A percentile compares a stretch with the other conserved stretches of the same genome.
Evolutionary conservation across 2,329 filamentous ascomycete genomes (phyloP).

Genomic region (Aspergillus terreus): DNA sequence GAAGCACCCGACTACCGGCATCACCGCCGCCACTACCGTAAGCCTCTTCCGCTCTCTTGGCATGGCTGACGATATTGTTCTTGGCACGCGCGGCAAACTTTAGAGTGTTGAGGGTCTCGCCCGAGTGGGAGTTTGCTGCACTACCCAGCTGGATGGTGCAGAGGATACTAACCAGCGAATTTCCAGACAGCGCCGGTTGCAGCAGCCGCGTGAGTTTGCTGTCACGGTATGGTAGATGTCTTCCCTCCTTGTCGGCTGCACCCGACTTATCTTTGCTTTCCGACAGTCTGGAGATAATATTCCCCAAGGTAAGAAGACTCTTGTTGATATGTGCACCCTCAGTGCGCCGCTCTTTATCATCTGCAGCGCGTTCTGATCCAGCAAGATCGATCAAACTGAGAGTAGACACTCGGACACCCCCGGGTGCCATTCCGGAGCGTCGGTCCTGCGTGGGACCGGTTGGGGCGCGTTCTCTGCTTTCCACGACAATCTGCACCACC

Average conservation of each 20-base stretch:
- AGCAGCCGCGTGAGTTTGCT: slow-evolving; percentile 93
- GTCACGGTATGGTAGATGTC: slow-evolving; percentile 93
- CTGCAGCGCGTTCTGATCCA: slow-evolving; percentile 91
- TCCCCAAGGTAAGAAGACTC: slow-evolving; percentile 89
- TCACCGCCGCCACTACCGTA: slow-evolving; percentile 72
- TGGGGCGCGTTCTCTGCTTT: slow-evolving; percentile 82
- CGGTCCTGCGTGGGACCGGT: slow-evolving; percentile 55
- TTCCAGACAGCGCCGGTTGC: slow-evolving; percentile 87
- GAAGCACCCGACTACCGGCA: slow-evolving; percentile 76
- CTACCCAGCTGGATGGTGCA: slow-evolving; percentile 93
- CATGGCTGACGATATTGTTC: slow-evolving; percentile 96
- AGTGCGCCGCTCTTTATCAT: slow-evolving; percentile 86
- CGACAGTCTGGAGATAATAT: slow-evolving; percentile 89
- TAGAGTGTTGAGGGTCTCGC: slow-evolving; percentile 89
- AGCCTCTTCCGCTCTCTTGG: slow-evolving; percentile 90
- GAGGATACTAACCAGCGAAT: slow-evolving; percentile 93
- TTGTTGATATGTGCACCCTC: slow-evolving; percentile 99
- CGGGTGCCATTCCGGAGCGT: slow-evolving; percentile 68
- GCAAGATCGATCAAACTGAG: slow-evolving; percentile 94
- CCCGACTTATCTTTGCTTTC: slow-evolving; percentile 79
- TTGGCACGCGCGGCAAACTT: slow-evolving; percentile 96
- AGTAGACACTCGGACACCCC: slow-evolving; percentile 91
- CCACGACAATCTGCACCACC: slow-evolving; percentile 97
- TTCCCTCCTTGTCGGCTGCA: slow-evolving; percentile 72
- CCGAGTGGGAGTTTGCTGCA: slow-evolving; percentile 68